Evolutionary conservation across 345 rosid species (phyloP).

Genomic region (Kernera saxatilis): DNA sequence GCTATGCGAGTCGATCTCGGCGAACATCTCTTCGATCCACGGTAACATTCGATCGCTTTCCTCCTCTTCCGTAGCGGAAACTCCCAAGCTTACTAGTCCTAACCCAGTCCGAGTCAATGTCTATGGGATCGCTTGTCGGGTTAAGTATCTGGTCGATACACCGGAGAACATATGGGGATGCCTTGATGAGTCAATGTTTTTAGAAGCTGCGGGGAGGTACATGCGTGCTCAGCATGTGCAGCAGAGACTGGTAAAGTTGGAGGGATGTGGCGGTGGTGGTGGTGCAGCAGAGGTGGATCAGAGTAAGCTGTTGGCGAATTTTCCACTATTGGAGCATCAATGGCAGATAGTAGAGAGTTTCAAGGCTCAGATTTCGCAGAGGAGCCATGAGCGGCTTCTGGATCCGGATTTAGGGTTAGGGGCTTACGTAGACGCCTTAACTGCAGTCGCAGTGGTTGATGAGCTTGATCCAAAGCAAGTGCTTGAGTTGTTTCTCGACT

Average conservation of each 20-base stretch:
- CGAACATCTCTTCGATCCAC: conserved; percentile 64
- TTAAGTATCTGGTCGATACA: conserved; percentile 84
- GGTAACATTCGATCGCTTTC: conserved; percentile 58
- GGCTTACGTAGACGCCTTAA: conserved; percentile 77
- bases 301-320: conserved; percentile 56
- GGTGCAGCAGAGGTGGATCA: conserved; percentile 37
- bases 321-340: conserved; percentile 88
- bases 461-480: conserved; percentile 70
- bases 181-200: conserved; percentile 83
- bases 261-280: conserved; percentile 21
- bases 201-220: conserved; percentile 81
- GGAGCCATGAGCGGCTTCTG: conserved; percentile 76
- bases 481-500: conserved; percentile 65
- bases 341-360: conserved; percentile 98
- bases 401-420: conserved; percentile 57
- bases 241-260: conserved; percentile 33
- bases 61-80: conserved; percentile 39
- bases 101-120: conserved; percentile 36
- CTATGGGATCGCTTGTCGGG: conserved; percentile 83
- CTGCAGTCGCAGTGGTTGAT: conserved; percentile 83
- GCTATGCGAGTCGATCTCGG: conserved; percentile 61
- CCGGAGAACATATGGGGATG: conserved; percentile 98
- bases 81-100: conserved; percentile 39
- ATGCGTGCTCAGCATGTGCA: conserved; percentile 83
- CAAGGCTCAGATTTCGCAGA: conserved; percentile 89